phyloP scores from a whole-genome alignment of 108 stramenopile species.

The Parmales sp. region DNA sequence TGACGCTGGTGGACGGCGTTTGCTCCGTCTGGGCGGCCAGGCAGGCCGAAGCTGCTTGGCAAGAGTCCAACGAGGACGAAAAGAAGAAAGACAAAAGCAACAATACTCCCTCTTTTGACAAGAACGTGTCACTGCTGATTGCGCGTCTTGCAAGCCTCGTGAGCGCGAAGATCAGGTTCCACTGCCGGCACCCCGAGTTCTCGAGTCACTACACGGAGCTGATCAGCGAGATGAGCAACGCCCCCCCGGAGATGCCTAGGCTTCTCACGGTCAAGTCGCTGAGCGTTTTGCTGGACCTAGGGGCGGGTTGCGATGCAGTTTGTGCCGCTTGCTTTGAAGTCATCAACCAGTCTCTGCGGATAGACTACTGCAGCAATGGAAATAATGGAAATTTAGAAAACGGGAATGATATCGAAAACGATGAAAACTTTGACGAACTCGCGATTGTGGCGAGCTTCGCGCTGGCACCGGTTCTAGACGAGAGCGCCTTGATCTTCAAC shows the following conservation, averaged over 20 bases:
- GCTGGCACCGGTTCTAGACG: background rate
- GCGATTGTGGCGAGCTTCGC: background rate
- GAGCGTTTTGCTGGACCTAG: background rate
- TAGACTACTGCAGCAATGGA: background rate
- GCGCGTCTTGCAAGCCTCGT: background rate
- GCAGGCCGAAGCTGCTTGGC: constrained; percentile 7
- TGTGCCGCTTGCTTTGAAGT: background rate
- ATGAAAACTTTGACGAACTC: background rate
- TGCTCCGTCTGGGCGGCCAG: background rate
- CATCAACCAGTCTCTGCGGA: background rate
- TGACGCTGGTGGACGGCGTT: background rate
- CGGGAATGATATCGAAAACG: background rate
- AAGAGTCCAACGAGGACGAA: background rate
- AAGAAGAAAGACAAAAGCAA: background rate
- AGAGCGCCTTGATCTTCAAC: constrained; percentile 7
- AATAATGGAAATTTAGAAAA: background rate
- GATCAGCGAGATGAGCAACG: too few relatives aligned
- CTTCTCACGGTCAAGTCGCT: background rate
- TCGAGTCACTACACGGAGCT: background rate
- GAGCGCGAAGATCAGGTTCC: background rate
- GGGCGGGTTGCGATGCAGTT: background rate
- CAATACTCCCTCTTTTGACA: background rate
- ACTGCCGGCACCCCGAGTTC: background rate
- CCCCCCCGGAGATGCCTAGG: background rate
- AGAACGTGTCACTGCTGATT: background rate